phyloP scores from a whole-genome alignment of 352 stramenopile species.

The Hyaloperonospora arabidopsidis region DNA sequence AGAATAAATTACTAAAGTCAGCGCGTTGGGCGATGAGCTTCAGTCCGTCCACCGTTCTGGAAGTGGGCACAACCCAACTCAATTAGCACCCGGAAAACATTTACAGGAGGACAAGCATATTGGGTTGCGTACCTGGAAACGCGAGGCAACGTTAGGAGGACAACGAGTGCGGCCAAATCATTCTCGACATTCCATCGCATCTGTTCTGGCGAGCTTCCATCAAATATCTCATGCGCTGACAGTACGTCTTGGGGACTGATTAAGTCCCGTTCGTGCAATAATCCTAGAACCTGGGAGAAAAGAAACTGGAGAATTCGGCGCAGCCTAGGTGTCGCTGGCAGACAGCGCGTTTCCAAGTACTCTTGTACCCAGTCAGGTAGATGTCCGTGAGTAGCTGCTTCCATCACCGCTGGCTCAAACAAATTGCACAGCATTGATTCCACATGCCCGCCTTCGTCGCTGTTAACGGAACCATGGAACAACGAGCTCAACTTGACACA shows the following conservation, averaged over 20 bases:
- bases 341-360: slow-evolving; percentile 42
- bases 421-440: slow-evolving; percentile 24
- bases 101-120: not conserved
- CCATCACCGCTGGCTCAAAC: slow-evolving; percentile 23
- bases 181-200: slow-evolving; percentile 37
- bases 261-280: slow-evolving; percentile 46
- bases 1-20: slow-evolving; percentile 52
- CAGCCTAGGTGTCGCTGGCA: slow-evolving; percentile 20
- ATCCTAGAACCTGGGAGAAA: slow-evolving; percentile 35
- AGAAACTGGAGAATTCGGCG: slow-evolving; percentile 28
- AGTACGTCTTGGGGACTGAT: slow-evolving; percentile 36
- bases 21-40: slow-evolving; percentile 43
- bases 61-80: slow-evolving; percentile 7
- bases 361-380: slow-evolving; percentile 47
- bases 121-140: slow-evolving; percentile 37
- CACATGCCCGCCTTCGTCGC: slow-evolving; percentile 13
- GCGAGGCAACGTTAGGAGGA: slow-evolving; percentile 54
- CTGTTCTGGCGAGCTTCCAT: slow-evolving; percentile 2
- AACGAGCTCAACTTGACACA: slow-evolving; percentile 47
- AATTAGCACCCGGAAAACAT: slow-evolving; percentile 4
- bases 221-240: slow-evolving; percentile 19
- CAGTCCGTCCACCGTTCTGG: slow-evolving; percentile 45
- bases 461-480: slow-evolving; percentile 13
- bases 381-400: slow-evolving; percentile 11
- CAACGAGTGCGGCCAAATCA: slow-evolving; percentile 53